A percentile compares a stretch with the other conserved stretches of the same genome.
Conservation (phyloP, 208 protist species). For the Leishmania amazonensis region DNA sequence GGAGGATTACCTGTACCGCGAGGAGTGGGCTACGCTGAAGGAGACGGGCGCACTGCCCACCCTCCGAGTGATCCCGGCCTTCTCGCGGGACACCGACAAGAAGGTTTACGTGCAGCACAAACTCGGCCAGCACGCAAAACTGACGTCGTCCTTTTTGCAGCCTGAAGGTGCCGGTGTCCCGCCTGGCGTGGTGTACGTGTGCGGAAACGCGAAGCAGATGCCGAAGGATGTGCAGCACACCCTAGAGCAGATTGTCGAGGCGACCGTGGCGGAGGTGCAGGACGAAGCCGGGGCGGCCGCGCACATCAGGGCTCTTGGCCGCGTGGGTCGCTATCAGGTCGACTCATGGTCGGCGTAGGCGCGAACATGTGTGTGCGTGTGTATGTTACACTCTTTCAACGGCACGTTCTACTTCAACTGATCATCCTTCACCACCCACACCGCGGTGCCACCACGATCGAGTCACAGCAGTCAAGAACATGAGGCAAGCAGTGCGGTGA, state of each 20-base stretch:
- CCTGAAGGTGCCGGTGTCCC: constrained; percentile 22
- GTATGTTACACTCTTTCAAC: not conserved
- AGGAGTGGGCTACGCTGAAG: constrained; percentile 60
- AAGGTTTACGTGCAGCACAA: constrained; percentile 92
- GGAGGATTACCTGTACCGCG: constrained; percentile 79
- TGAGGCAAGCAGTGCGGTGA: not conserved
- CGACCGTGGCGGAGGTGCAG: constrained; percentile 44
- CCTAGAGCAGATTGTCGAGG: constrained; percentile 58
- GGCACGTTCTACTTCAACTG: not conserved
- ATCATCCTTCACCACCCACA: not conserved
- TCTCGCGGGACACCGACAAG: constrained; percentile 74
- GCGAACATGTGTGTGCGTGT: not conserved
- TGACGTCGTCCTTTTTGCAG: constrained; percentile 54
- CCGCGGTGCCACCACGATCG: not conserved
- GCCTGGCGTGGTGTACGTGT: constrained; percentile 62
- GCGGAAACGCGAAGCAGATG: constrained; percentile 90
- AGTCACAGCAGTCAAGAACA: no score
- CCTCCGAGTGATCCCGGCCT: constrained; percentile 75
- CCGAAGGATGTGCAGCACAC: constrained; percentile 69
- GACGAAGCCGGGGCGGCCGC: constrained; percentile 37
- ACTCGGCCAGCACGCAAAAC: constrained; percentile 62
- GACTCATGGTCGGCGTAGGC: constrained; percentile 88
- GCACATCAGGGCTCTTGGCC: constrained; percentile 42
- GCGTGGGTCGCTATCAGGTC: constrained; percentile 69
- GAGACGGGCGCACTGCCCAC: constrained; percentile 30